These are phyloP conservation scores for Ramaria rubella DNA, from an alignment of 768 basidiomycete species.

Conservation along the genomic window DNA sequence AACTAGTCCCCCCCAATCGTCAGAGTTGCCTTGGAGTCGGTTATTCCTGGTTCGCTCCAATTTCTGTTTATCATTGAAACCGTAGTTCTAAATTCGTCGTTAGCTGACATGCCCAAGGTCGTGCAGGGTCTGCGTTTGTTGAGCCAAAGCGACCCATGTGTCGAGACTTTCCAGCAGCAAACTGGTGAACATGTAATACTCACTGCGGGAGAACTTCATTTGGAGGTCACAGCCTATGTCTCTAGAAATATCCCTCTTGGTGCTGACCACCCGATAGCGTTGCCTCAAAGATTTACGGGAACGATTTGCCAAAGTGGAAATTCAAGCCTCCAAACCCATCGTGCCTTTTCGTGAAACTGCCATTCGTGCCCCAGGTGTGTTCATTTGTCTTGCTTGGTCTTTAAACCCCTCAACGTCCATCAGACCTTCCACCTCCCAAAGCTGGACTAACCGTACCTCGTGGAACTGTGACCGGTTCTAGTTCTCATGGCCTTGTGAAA, in stretches of 20 bases:
- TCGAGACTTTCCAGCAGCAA: conserved; percentile 94
- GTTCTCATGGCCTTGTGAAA: conserved; percentile 62
- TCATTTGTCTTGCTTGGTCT: not conserved
- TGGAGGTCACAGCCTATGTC: conserved; percentile 54
- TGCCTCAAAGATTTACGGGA: conserved; percentile 96
- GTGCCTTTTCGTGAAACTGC: conserved; percentile 98
- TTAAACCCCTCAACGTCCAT: not conserved
- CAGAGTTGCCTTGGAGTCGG: conserved; percentile 88
- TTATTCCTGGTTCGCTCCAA: conserved; percentile 40
- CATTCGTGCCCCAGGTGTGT: conserved; percentile 63
- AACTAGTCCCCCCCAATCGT: conserved; percentile 81
- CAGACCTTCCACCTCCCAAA: conserved; percentile 87
- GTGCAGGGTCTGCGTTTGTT: conserved; percentile 82
- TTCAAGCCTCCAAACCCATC: conserved; percentile 91
- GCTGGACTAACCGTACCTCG: conserved; percentile 53
- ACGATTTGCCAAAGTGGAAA: conserved; percentile 87
- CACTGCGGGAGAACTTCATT: conserved; percentile 90
- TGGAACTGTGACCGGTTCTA: conserved; percentile 70
- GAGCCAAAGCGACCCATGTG: conserved; percentile 93
- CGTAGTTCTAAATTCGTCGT: not conserved
- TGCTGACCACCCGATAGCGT: conserved; percentile 42
- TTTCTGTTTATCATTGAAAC: not conserved
- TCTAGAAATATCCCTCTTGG: not conserved
- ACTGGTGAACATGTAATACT: conserved; percentile 97
- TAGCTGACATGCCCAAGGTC: conserved; percentile 80